These are phyloP conservation scores for Cryptococcus amylolentus DNA, from an alignment of 1,284 basidiomycete genomes.

Conservation along the genomic window DNA sequence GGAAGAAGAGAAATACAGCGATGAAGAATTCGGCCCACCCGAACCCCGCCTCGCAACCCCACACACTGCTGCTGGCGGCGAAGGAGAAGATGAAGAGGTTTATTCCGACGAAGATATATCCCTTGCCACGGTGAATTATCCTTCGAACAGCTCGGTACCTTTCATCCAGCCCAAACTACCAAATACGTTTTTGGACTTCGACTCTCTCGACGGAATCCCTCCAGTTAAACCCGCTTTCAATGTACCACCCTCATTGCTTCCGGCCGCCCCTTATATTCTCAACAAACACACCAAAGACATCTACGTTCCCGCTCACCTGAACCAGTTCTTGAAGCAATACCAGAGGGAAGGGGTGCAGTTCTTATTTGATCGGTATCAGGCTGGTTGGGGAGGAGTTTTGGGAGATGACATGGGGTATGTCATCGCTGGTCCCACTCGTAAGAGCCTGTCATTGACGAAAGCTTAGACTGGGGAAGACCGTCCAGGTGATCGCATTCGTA, in stretches of 20 bases:
- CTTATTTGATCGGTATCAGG: slow-evolving; percentile 50
- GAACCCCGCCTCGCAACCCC: no score
- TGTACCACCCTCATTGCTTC: slow-evolving; percentile 10
- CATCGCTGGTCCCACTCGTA: not conserved
- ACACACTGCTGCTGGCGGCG: no score
- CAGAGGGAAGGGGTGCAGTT: slow-evolving; percentile 52
- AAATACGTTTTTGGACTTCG: not conserved
- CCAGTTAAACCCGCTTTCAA: slow-evolving; percentile 25
- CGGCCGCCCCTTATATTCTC: slow-evolving; percentile 23
- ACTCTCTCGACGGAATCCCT: slow-evolving; percentile 10
- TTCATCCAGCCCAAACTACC: no score
- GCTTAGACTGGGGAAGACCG: slow-evolving; percentile 50
- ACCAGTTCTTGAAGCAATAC: slow-evolving; percentile 53
- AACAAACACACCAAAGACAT: slow-evolving; percentile 26
- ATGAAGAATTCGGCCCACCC: no score
- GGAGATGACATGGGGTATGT: slow-evolving; percentile 55
- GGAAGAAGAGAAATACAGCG: no score
- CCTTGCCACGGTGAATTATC: no score
- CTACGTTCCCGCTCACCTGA: slow-evolving; percentile 49
- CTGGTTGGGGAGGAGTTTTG: slow-evolving; percentile 49
- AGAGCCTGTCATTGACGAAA: not conserved
- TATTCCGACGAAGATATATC: no score
- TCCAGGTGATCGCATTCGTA: slow-evolving; percentile 48
- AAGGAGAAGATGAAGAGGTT: no score
- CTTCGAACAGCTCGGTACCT: no score